Conservation (phyloP, 2,329 filamentous ascomycete species). For the Fusarium devonianum region DNA sequence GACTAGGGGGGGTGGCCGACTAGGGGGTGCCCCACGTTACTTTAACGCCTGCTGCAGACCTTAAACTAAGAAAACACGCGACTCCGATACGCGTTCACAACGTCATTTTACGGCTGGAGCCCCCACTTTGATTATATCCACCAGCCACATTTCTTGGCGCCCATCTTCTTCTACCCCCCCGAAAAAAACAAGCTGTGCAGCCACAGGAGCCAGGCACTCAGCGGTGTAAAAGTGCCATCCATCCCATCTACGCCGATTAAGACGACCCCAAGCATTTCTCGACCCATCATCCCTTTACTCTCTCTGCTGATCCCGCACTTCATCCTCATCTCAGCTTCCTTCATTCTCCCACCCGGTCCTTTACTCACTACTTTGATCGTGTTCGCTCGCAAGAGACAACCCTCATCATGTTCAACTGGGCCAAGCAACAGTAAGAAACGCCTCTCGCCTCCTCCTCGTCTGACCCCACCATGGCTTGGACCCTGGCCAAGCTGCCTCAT, state of each 20-base stretch:
- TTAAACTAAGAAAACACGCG: constrained; percentile 14
- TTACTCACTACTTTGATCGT: neutral
- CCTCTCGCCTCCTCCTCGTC: constrained; percentile 7
- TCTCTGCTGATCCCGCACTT: constrained; percentile 5
- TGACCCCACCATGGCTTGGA: constrained; percentile 19
- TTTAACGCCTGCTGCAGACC: neutral
- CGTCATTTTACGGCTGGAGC: constrained; percentile 26
- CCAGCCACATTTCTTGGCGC: constrained; percentile 20
- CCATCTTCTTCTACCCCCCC: constrained; percentile 25
- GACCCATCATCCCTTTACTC: constrained; percentile 32
- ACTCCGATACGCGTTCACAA: constrained; percentile 29
- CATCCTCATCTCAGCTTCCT: constrained; percentile 4
- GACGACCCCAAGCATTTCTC: constrained; percentile 33
- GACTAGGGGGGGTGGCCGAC: too few relatives aligned
- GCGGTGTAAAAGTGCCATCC: constrained; percentile 36
- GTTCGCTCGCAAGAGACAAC: neutral
- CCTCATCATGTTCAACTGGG: constrained; percentile 86
- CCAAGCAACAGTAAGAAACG: constrained; percentile 80
- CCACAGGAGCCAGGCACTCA: constrained; percentile 19
- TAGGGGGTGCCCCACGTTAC: too few relatives aligned
- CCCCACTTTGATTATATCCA: too few relatives aligned
- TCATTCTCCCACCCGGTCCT: too few relatives aligned
- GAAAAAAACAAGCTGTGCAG: constrained; percentile 12
- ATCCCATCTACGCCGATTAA: constrained; percentile 16
- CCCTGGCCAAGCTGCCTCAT: constrained; percentile 6